Evolutionary conservation across 768 basidiomycete species (phyloP), one percentile per base, ranked within the genome.

Genomic region (Asterophora parasitica): DNA sequence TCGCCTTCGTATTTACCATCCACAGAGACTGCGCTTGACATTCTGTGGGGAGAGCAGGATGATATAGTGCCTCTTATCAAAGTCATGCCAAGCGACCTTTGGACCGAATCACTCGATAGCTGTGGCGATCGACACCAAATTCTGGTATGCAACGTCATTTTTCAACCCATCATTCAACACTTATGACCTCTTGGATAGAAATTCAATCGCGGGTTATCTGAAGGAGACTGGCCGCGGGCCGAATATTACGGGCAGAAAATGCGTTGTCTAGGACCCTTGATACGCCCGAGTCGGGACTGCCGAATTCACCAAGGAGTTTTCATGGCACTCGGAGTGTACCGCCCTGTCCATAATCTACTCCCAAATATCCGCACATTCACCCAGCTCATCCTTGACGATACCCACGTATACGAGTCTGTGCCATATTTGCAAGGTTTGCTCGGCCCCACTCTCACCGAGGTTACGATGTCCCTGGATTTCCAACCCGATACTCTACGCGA

Each of bases 61-160:
- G 42, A 36, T 4, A 20, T 48, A n/a, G 39, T 12, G 4, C 40
- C 45, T 23, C 33, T 48, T 7, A 8, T 48, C 23, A 30, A 34
- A 8, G 47, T 48, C 13, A 48, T 48, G 47, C 47, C 47, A 15
- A 19, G 32, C n/a, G 38, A 34, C 17, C 30, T 48, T 23, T 23
- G 40, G 10, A 16, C 15, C 3, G 23, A 2, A 10, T 12, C 7
- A 37, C 13, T n/a, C 15, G 15, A 19, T 15, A 44, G 13, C 19
- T 32, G 6, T 19, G 19, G 16, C 1, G 3, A 6, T 12, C 26
- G 37, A 12, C 23, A 23, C 7, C 5, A 4, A 15, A 23, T 34
- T 38, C 3, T 15, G 15, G 15, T 15, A 30, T 11, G 23, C 23
- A 23, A 23, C 23, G 3, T 23, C 23, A 3, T 23, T 23, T 23